Evolutionary conservation across 129 eudicot species (phyloP), one percentile per base, ranked within the genome.

Genomic region (Smallanthus sonchifolius): DNA sequence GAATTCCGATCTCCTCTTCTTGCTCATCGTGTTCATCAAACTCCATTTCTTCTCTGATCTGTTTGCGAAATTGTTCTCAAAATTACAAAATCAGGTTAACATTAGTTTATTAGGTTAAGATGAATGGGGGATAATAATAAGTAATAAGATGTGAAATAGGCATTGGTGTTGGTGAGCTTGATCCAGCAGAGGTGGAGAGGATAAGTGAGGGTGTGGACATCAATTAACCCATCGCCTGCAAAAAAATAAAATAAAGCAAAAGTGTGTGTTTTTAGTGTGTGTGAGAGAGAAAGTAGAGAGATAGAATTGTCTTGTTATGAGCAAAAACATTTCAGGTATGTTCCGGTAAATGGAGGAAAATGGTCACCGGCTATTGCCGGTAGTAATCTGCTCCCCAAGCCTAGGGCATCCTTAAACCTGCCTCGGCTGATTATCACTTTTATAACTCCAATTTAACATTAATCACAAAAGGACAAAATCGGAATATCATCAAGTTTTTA

Each of bases 121-220:
- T 40, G 11, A 40, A 40, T 40, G 45, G 9, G 7, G 45, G 45
- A 40, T 40, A 10, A 37, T 37, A 37, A 37, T 37, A 37, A 37
- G 3, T 37, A 37, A 5, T 37, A 2, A 37, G 5, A 5, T n/a
- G n/a, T n/a, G 40, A 5, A 15, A 11, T 14, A 61, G 75, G 61
- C 6, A 83, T 73, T 19, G 54, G 64, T 62, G 70, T n/a, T n/a
- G n/a, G n/a, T n/a, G n/a, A n/a, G n/a, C n/a, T n/a, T n/a, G n/a
- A n/a, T n/a, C n/a, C 30, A 24, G 30, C 30, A 24, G 30, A 24
- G 30, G 30, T 24, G 30, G 1, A 82, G 75, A 82, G 84, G 89
- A 87, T 87, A 87, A 87, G 92, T 67, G 82, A 82, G 83, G 83
- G 86, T 89, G 96, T 89, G 91, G 96, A 84, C 83, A 83, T 70